Base-by-base conservation (phyloP, 1,139 yeast species). In the Yamadazyma pseudoaaseri region DNA sequence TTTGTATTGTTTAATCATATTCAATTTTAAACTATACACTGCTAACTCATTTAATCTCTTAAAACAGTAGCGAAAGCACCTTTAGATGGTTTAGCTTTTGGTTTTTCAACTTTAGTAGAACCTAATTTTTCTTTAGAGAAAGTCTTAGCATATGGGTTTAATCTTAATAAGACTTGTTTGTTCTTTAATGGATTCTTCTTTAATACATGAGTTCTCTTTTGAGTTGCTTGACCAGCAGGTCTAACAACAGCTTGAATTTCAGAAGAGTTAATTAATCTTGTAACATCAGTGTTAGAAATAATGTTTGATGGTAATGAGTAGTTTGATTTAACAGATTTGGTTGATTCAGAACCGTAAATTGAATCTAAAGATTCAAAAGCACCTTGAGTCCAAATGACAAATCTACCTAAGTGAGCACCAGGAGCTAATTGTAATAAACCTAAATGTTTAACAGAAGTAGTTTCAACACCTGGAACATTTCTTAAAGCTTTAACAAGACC, bases 121-220 rank as follows among this genome's bases (percentile, higher is more conserved):
- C 95, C 96, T 58, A 84, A 76, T 76, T 86, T 86, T 77, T 87
- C 84, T 69, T 86, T 87, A 60, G 96, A 65, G 76, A 80, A 89
- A 59, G 92, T 95, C 85, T 87, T 87, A 62, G 98, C 97, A 83
- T 92, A 92, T 56, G 99, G 99, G 96, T 92, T 94, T 73, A 92
- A 85, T 81, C 97, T 87, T 72, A 89, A 83, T 68, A 89, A 76
- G 62, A 89, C 94, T 78, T 87, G 96, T 83, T 89, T 90, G 97
- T 94, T 92, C 92, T 87, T 92, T 71, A 92, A 89, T 76, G 99
- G 98, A 94, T 92, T 92, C 92, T 87, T 90, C 97, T 92, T 92
- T 73, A 82, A 84, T 69, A 86, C 95, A 79, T 85, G 87, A 54
- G 87, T 71, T 73, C 95, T 86, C 92, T 89, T 87, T 73, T 86